Conservation (phyloP, 2,329 filamentous ascomycete genomes). For the Xylariomycetidae sp. region DNA sequence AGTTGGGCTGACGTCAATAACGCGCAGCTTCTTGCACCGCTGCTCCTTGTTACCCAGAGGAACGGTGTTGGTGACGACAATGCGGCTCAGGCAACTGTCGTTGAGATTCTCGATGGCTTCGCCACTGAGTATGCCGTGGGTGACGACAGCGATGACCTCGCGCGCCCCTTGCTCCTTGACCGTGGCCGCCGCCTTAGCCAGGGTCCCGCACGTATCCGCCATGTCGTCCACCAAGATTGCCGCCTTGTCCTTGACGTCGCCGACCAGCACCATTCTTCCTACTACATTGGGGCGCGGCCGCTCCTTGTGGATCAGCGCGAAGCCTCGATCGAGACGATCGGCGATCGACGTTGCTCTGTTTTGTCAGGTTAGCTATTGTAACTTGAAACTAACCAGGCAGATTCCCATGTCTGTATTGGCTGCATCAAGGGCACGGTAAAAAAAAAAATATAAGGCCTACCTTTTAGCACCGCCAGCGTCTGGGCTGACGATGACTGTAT, state of each 20-base stretch:
- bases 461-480: conserved; percentile 94
- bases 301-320: conserved; percentile 96
- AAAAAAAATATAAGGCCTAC: conserved; percentile 32
- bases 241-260: conserved; percentile 84
- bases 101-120: conserved; percentile 72
- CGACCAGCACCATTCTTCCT: conserved; percentile 91
- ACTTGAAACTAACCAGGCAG: no score
- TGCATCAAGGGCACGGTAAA: background rate
- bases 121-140: conserved; percentile 72
- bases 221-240: conserved; percentile 98
- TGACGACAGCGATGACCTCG: conserved; percentile 91
- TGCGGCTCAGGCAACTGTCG: conserved; percentile 60
- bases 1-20: conserved; percentile 75
- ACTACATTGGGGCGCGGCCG: conserved; percentile 82
- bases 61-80: conserved; percentile 78
- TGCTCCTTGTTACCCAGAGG: conserved; percentile 71
- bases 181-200: conserved; percentile 77
- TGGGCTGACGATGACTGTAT: conserved; percentile 90
- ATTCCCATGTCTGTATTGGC: conserved; percentile 1
- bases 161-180: conserved; percentile 82
- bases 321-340: conserved; percentile 82
- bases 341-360: conserved; percentile 81
- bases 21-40: conserved; percentile 63
- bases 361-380: conserved; percentile 5
- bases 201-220: conserved; percentile 90